Evolutionary conservation across 805 yeast genomes (phyloP).

Genomic region (Ogataea henricii): DNA sequence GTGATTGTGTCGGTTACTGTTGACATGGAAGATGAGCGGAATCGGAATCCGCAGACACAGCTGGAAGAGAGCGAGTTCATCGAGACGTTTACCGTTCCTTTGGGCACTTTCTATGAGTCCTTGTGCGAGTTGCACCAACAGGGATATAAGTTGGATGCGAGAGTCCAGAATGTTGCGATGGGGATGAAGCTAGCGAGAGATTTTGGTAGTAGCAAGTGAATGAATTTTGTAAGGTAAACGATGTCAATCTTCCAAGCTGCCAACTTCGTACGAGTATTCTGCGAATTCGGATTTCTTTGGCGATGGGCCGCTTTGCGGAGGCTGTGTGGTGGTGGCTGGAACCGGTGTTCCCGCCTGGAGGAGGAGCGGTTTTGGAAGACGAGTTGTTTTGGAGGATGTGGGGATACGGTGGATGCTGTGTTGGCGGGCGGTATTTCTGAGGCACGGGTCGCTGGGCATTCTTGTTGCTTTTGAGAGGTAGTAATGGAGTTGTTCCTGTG

Average conservation of each 20-base stretch:
- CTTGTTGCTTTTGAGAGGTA: constrained; percentile 12
- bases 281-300: neutral
- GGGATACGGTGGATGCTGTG: neutral
- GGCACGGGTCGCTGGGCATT: constrained; percentile 11
- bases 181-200: constrained; percentile 63
- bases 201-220: constrained; percentile 6
- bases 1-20: constrained; percentile 76
- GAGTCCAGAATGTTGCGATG: constrained; percentile 82
- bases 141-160: constrained; percentile 83
- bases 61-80: constrained; percentile 92
- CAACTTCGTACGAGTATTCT: constrained; percentile 1
- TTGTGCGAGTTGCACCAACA: constrained; percentile 53
- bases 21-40: constrained; percentile 67
- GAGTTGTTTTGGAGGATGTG: neutral
- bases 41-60: constrained; percentile 67
- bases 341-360: neutral
- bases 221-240: neutral
- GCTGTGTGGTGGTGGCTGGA: neutral
- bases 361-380: neutral
- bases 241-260: constrained; percentile 1
- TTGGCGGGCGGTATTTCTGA: neutral
- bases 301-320: neutral
- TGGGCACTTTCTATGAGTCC: constrained; percentile 55
- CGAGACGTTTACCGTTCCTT: constrained; percentile 78
- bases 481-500: constrained; percentile 6